These are phyloP conservation scores for Chalciporus sp. DNA, from an alignment of 1,284 basidiomycete species.

Conservation along the genomic window DNA sequence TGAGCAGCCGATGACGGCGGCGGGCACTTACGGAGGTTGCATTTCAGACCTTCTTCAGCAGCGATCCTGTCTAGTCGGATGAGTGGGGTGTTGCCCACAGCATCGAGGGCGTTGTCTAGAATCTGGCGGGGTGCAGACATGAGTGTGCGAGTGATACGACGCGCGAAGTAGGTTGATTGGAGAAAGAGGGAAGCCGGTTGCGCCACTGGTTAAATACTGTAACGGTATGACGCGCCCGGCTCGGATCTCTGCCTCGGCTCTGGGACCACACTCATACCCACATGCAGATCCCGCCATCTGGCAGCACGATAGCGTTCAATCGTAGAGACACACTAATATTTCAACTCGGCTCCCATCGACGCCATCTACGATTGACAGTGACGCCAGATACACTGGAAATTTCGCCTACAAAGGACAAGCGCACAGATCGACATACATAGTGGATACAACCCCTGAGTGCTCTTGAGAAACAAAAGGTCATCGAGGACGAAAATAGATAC, in stretches of 20 bases:
- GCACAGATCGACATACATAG: too few species aligned
- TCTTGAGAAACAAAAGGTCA: too few species aligned
- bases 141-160: not conserved
- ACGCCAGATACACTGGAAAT: too few species aligned
- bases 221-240: conserved; percentile 1
- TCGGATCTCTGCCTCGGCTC: conserved; percentile 19
- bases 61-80: conserved; percentile 86
- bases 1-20: not conserved
- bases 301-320: too few species aligned
- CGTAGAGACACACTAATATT: too few species aligned
- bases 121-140: conserved; percentile 43
- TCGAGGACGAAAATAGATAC: too few species aligned
- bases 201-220: not conserved
- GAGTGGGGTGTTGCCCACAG: conserved; percentile 90
- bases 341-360: too few species aligned
- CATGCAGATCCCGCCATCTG: too few species aligned
- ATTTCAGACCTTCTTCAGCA: conserved; percentile 74
- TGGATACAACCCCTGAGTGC: too few species aligned
- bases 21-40: conserved; percentile 78
- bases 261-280: too few species aligned
- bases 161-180: not conserved
- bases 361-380: too few species aligned
- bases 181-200: not conserved
- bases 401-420: too few species aligned
- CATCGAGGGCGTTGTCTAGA: conserved; percentile 78